Base-by-base conservation (phyloP, 805 yeast genomes). In the Myxozyma udenii region DNA sequence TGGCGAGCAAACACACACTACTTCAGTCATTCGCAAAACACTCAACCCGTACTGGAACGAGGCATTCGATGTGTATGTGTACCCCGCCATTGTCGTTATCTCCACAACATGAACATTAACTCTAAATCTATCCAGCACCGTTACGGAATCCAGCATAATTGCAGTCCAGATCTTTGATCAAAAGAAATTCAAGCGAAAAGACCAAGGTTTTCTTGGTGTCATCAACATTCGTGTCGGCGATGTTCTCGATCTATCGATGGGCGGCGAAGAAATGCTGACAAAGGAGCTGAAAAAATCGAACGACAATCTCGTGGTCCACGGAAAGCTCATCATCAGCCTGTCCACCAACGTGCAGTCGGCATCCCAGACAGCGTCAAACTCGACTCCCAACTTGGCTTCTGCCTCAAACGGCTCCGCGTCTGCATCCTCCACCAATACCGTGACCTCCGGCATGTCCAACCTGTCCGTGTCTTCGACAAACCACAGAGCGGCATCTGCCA, bases 11-110 rank as follows among this genome's bases (percentile, higher is more conserved):
- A 93, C 98, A 1, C 88, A 88, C 66, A 85, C 96, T 18, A 93
- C 99, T 1, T 81, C 88, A 45, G 93, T 95, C 32, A 93, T 95
- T 26, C 87, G 88, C 65, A 89, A 87, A 71, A 93, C 98, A 2
- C 74, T 91, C 62, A 88, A 93, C 65, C 99, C 99, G 9, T 93
- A 90, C 71, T 93, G 99, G 99, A 90, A 93, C 71, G 96, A 93
- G 70, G 74, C 85, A 1, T 93, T 91, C 65, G 79, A 79, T 50
- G 89, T 93, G 70, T 78, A 77, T 19, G 72, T 62, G 26, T 18
- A 23, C 19, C 2, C 16, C 14, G 16, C 7, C 9, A 16, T 23
- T 43, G 28, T 16, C 44, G 30, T 26, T 6, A 4, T 4, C n/a
- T 37, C 23, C 14, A 12, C 3, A 16, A 7, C 43, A 23, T 14